Conservation (phyloP, 306 rosid genomes). For the Vachellia collinsii region DNA sequence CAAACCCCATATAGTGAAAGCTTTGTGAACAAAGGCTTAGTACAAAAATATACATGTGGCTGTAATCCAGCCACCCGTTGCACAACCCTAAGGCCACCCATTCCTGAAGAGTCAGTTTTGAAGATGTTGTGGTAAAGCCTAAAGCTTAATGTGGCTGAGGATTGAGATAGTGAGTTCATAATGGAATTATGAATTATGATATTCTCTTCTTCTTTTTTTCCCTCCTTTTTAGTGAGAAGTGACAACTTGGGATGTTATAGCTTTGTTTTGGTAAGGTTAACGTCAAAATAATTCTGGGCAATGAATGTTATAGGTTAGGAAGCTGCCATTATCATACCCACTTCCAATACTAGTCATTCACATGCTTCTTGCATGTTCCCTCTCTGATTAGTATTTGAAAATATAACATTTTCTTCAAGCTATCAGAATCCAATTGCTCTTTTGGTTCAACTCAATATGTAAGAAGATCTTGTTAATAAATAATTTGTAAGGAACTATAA, state of each 20-base stretch:
- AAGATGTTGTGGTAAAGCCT: neutral
- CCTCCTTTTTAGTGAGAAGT: too few relatives aligned
- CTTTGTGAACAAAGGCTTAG: too few relatives aligned
- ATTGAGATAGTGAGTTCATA: neutral
- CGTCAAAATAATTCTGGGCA: neutral
- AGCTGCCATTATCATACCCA: constrained; percentile 17
- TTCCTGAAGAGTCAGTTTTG: neutral
- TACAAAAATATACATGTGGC: too few relatives aligned
- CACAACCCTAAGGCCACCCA: too few relatives aligned
- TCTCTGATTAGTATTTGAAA: neutral
- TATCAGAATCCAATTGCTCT: neutral
- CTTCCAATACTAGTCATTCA: neutral
- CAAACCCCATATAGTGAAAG: too few relatives aligned
- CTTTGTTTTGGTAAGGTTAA: neutral
- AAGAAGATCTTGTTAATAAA: too few relatives aligned
- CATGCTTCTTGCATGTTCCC: neutral
- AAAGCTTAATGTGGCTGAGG: neutral
- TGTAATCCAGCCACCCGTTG: too few relatives aligned
- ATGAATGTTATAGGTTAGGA: neutral
- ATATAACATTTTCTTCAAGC: neutral
- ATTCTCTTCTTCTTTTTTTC: too few relatives aligned
- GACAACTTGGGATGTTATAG: neutral
- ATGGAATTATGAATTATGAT: neutral
- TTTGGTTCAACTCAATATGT: neutral
- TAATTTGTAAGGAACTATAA: neutral